These are phyloP conservation scores for Exophiala aquamarina DNA, from an alignment of 2,329 filamentous ascomycete genomes.

Conservation along the genomic window DNA sequence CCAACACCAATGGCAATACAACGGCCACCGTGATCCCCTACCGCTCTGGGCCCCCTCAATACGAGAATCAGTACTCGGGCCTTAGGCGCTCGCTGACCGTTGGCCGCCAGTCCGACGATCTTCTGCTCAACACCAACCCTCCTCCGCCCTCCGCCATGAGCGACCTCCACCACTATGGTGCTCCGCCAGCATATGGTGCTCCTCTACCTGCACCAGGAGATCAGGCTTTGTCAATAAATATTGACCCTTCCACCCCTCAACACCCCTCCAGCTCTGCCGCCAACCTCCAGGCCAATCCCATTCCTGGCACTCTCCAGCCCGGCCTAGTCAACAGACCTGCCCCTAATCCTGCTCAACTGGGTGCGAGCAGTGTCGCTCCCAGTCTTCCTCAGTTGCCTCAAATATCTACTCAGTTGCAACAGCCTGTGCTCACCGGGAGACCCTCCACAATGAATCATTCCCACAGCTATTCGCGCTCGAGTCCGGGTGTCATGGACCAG, in stretches of 20 bases:
- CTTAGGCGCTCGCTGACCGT: conserved; percentile 43
- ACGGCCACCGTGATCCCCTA: conserved; percentile 23
- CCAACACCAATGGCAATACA: conserved; percentile 13
- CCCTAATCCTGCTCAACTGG: conserved; percentile 44
- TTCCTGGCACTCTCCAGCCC: conserved; percentile 64
- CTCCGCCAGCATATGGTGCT: conserved; percentile 46
- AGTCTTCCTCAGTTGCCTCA: conserved; percentile 58
- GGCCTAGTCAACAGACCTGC: conserved; percentile 51
- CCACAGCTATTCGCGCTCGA: conserved; percentile 81
- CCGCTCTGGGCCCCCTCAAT: conserved; percentile 16
- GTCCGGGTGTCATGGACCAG: conserved; percentile 64
- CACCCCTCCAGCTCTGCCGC: conserved; percentile 32
- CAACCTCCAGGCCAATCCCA: conserved; percentile 34
- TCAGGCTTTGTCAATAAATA: conserved; percentile 56
- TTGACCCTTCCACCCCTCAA: conserved; percentile 58
- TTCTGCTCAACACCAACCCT: conserved; percentile 46
- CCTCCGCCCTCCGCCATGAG: conserved; percentile 40
- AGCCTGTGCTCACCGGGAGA: conserved; percentile 59
- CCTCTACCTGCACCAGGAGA: conserved; percentile 27
- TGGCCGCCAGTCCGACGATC: conserved; percentile 54
- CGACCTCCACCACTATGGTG: conserved; percentile 49
- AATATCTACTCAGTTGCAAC: conserved; percentile 43
- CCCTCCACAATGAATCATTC: conserved; percentile 64
- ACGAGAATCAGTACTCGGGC: not conserved
- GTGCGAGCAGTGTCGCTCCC: conserved; percentile 56